Conservation (phyloP, 108 stramenopile genomes). For the Cyclotella cryptica region DNA sequence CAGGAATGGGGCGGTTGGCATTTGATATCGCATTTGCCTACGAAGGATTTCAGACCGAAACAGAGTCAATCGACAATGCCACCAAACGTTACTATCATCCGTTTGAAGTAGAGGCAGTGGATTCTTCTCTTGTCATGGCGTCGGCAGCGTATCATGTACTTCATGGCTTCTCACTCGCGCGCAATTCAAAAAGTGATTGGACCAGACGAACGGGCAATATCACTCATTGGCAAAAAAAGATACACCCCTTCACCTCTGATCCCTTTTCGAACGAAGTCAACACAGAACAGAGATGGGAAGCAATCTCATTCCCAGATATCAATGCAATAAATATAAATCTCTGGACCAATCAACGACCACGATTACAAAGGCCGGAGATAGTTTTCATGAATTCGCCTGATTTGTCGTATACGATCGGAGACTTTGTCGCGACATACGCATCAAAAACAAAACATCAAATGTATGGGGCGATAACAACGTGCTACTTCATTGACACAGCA, state of each 20-base stretch:
- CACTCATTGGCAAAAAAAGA: conserved; percentile 6
- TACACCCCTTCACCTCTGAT: conserved; percentile 76
- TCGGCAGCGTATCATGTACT: conserved; percentile 67
- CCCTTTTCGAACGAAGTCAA: conserved; percentile 80
- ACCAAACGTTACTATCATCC: conserved; percentile 28
- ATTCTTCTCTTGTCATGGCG: conserved; percentile 80
- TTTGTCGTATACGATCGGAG: conserved; percentile 84
- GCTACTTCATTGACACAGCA: conserved; percentile 90
- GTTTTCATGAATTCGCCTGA: conserved; percentile 25
- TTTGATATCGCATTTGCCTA: conserved; percentile 59
- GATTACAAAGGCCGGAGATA: not conserved
- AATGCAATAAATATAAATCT: not conserved
- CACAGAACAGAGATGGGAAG: conserved; percentile 63
- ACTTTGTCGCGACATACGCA: conserved; percentile 66
- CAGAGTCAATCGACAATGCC: not conserved
- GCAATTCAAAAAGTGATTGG: not conserved
- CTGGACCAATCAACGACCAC: conserved; percentile 4
- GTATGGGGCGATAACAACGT: conserved; percentile 74
- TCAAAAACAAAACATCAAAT: conserved; percentile 25
- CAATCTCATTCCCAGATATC: conserved; percentile 60
- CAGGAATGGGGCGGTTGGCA: conserved; percentile 86
- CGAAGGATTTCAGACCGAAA: conserved; percentile 5
- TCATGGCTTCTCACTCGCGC: not conserved
- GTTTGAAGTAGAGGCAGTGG: conserved; percentile 78
- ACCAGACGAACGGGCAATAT: not conserved